Conservation (phyloP, 2,329 filamentous ascomycete genomes). For the Macrophomina phaseolina region DNA sequence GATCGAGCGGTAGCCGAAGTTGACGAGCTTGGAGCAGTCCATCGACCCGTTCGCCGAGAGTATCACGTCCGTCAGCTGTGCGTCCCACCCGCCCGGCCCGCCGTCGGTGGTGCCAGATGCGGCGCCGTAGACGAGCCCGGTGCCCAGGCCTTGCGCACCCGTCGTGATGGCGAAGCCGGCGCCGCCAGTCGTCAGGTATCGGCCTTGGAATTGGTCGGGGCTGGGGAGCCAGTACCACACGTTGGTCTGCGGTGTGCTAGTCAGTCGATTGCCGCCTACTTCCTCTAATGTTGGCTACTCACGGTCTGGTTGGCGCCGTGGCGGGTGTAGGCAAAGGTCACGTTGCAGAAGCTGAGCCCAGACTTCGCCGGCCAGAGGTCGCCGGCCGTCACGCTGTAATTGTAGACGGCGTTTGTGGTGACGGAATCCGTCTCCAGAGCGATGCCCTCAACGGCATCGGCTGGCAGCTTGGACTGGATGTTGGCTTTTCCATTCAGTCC, state of each 20-base stretch:
- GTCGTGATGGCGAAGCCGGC: slow-evolving; percentile 55
- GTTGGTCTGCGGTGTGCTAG: slow-evolving; percentile 16
- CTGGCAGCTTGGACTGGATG: slow-evolving; percentile 32
- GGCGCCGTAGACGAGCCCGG: slow-evolving; percentile 54
- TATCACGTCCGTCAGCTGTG: slow-evolving; percentile 42
- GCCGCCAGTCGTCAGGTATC: slow-evolving; percentile 54
- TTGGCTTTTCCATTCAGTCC: slow-evolving; percentile 26
- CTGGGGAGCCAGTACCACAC: slow-evolving; percentile 52
- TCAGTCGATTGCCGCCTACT: neutral
- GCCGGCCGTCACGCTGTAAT: slow-evolving; percentile 36
- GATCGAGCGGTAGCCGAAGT: slow-evolving; percentile 59
- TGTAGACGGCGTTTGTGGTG: slow-evolving; percentile 43
- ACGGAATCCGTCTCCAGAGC: slow-evolving; percentile 31
- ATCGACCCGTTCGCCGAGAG: slow-evolving; percentile 54
- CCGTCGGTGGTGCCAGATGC: slow-evolving; percentile 57
- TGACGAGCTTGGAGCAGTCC: slow-evolving; percentile 57
- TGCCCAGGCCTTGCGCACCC: slow-evolving; percentile 41
- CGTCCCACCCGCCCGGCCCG: slow-evolving; percentile 56
- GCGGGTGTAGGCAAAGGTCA: slow-evolving; percentile 55
- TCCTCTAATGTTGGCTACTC: neutral
- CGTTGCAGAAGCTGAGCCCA: slow-evolving; percentile 51
- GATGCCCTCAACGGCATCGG: slow-evolving; percentile 28
- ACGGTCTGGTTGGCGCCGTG: slow-evolving; percentile 36
- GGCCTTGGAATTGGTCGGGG: slow-evolving; percentile 51
- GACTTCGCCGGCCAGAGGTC: slow-evolving; percentile 34